These are phyloP conservation scores for Lodderomyces oxycetoniae DNA, from an alignment of 1,139 yeast species.

Conservation along the genomic window DNA sequence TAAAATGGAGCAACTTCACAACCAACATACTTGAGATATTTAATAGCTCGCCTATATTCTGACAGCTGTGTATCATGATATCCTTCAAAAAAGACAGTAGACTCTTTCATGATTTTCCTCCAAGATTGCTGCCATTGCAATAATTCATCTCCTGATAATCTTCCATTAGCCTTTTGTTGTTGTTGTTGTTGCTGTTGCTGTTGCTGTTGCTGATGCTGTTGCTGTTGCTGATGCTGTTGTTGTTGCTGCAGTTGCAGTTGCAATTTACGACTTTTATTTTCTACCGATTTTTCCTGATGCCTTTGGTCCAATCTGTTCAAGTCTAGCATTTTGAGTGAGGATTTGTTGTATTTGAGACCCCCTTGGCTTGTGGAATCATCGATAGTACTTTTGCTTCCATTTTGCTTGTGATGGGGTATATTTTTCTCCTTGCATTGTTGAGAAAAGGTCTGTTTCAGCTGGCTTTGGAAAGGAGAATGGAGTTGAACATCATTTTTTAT, in stretches of 20 bases:
- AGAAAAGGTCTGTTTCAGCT: no score
- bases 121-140: slow-evolving; percentile 78
- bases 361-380: no score
- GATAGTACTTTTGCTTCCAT: no score
- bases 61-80: slow-evolving; percentile 37
- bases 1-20: slow-evolving; percentile 71
- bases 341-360: no score
- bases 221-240: slow-evolving; percentile 5
- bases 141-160: slow-evolving; percentile 49
- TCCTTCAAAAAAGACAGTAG: slow-evolving; percentile 81
- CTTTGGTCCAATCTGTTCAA: slow-evolving; percentile 1
- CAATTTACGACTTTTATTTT: slow-evolving; percentile 1
- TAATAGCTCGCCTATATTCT: slow-evolving; percentile 51
- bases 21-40: slow-evolving; percentile 54
- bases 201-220: slow-evolving; percentile 8
- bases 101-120: slow-evolving; percentile 69
- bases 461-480: no score
- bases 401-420: no score
- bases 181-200: slow-evolving; percentile 8
- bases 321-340: background rate
- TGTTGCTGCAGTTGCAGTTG: slow-evolving; percentile 1
- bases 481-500: no score
- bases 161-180: slow-evolving; percentile 12
- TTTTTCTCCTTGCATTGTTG: no score
- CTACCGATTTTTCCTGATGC: slow-evolving; percentile 1